Evolutionary conservation across 1,284 basidiomycete species (phyloP).

Genomic region (Cryptococcus sp.): DNA sequence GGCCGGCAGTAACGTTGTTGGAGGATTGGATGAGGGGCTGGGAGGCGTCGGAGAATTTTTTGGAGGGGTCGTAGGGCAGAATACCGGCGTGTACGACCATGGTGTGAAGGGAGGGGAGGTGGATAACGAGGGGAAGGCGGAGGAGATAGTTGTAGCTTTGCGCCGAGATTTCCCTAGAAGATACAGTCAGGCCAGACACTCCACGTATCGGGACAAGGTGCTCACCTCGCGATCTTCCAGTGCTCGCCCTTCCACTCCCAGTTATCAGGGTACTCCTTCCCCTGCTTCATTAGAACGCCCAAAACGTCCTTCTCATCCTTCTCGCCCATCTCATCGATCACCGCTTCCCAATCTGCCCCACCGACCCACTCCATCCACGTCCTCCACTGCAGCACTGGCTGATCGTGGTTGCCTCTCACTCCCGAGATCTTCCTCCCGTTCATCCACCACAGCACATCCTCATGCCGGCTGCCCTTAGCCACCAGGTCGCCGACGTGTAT

Average conservation of each 20-base stretch:
- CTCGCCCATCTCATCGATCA: constrained; percentile 20
- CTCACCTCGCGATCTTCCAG: constrained; percentile 65
- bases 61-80: constrained; percentile 63
- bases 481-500: constrained; percentile 78
- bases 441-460: constrained; percentile 65
- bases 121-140: constrained; percentile 66
- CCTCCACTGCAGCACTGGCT: constrained; percentile 71
- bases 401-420: constrained; percentile 88
- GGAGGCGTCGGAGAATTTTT: constrained; percentile 51
- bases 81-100: constrained; percentile 81
- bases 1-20: constrained; percentile 55
- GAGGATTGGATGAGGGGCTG: constrained; percentile 56
- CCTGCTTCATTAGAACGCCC: constrained; percentile 14
- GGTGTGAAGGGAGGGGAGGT: constrained; percentile 70
- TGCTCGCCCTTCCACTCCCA: constrained; percentile 74
- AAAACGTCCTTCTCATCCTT: constrained; percentile 17
- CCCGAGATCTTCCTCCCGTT: constrained; percentile 61
- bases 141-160: constrained; percentile 66
- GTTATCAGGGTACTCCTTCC: constrained; percentile 43
- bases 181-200: not conserved
- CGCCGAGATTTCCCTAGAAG: constrained; percentile 51
- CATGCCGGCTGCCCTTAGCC: constrained; percentile 65
- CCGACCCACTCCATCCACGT: constrained; percentile 63
- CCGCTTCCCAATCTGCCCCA: constrained; percentile 29
- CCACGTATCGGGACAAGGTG: not conserved